A percentile compares a stretch with the other conserved stretches of the same genome.
Evolutionary conservation across 495 filamentous ascomycete genomes (phyloP).

Genomic region (Aspergillus affinis): DNA sequence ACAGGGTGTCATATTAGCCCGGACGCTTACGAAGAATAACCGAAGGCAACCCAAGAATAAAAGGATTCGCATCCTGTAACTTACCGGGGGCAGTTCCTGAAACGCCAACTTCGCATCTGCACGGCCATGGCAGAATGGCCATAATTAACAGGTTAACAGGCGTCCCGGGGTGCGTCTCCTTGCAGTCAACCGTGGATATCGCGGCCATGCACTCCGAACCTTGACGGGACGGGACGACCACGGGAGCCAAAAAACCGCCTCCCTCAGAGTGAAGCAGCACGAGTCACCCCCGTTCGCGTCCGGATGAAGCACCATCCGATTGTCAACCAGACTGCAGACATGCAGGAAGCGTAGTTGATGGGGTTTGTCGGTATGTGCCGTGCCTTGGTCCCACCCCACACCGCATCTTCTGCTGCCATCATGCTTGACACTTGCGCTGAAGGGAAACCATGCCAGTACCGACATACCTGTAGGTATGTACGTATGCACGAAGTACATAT

Average conservation of each 20-base stretch:
- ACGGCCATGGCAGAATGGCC: not conserved
- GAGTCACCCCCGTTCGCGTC: slow-evolving; percentile 4
- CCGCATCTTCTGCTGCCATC: not conserved
- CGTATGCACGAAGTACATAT: too few relatives aligned
- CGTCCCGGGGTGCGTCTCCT: slow-evolving; percentile 18
- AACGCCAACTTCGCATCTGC: not conserved
- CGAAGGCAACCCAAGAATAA: not conserved
- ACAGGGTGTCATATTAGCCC: not conserved
- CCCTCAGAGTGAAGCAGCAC: slow-evolving; percentile 10
- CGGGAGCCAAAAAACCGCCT: slow-evolving; percentile 21
- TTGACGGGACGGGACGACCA: slow-evolving; percentile 48
- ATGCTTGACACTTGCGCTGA: not conserved
- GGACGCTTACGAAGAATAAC: not conserved
- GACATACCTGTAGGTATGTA: too few relatives aligned
- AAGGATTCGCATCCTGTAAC: not conserved
- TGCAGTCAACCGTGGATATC: slow-evolving; percentile 39
- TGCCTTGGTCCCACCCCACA: not conserved
- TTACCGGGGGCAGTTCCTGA: not conserved
- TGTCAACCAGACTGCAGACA: not conserved
- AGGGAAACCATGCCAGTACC: not conserved
- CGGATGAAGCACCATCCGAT: not conserved
- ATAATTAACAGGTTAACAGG: not conserved
- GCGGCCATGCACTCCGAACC: slow-evolving; percentile 41
- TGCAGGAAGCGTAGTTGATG: not conserved
- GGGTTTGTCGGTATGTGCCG: not conserved